Evolutionary conservation across 306 rosid species (phyloP).

Genomic region (Vigna reflexopilosa): DNA sequence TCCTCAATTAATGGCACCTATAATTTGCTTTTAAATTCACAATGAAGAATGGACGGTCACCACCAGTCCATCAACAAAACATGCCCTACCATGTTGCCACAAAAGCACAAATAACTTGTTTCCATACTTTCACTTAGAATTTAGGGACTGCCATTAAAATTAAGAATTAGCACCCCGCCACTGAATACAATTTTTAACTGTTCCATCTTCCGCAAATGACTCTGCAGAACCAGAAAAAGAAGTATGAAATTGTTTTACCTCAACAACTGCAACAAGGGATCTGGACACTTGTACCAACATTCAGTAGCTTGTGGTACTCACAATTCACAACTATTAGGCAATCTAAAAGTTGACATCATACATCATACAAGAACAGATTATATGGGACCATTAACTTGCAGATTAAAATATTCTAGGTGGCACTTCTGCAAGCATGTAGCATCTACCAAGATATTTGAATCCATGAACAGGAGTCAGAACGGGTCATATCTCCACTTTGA

Average conservation of each 20-base stretch:
- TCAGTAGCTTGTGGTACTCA: slow-evolving; percentile 38
- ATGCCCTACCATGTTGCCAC: slow-evolving; percentile 28
- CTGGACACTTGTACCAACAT: slow-evolving; percentile 28
- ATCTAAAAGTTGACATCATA: slow-evolving; percentile 38
- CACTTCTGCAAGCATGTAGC: slow-evolving; percentile 47
- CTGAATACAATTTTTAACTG: slow-evolving; percentile 27
- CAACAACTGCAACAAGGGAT: slow-evolving; percentile 43
- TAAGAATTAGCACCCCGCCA: slow-evolving; percentile 17
- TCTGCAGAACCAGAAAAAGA: slow-evolving; percentile 18
- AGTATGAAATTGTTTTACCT: slow-evolving; percentile 33
- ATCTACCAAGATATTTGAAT: slow-evolving; percentile 45
- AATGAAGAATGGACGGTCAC: slow-evolving; percentile 37
- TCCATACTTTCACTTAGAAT: slow-evolving; percentile 24
- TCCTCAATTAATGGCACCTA: slow-evolving; percentile 46
- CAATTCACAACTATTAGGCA: slow-evolving; percentile 38
- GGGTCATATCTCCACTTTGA: slow-evolving; percentile 58
- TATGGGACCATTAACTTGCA: slow-evolving; percentile 43
- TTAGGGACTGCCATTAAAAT: slow-evolving; percentile 30
- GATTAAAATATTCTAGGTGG: slow-evolving; percentile 43
- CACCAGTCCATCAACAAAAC: slow-evolving; percentile 31
- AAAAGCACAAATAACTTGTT: slow-evolving; percentile 34
- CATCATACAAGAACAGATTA: slow-evolving; percentile 43
- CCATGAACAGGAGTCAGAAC: slow-evolving; percentile 32
- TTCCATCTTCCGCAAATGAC: slow-evolving; percentile 39
- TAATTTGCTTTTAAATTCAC: slow-evolving; percentile 42